Evolutionary conservation across 2,329 filamentous ascomycete genomes (phyloP), one percentile per base, ranked within the genome.

Genomic region (Fusarium subtropicale): DNA sequence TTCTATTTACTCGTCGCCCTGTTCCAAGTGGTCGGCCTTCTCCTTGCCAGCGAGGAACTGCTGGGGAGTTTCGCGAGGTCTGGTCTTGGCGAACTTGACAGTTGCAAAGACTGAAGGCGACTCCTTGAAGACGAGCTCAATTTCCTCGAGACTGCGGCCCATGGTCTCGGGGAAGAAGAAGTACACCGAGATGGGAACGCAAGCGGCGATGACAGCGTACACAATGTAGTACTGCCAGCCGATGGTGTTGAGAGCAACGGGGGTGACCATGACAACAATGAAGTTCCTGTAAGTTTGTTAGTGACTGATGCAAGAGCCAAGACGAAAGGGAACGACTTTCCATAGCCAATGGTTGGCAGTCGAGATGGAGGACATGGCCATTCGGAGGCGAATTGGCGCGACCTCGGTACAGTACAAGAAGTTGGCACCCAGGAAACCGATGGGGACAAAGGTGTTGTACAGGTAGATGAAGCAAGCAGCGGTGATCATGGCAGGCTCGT

Each of bases 371-470:
- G 81, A 81, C 48, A 82, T 82, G 69, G 82, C 81, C 16, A 81
- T 80, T 36, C 82, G 76, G 2, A 80, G 83, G 52, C 81, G 78
- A 22, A 84, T 78, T 1, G 83, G 82, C 65, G 86, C 86, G 45
- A 87, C 81, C 59, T 87, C 83, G 26, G 86, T 85, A 5, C 85
- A 82, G 68, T 85, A 86, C 71, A 87, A 74, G 86, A 88, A 90
- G 12, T 88, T 88, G 39, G 90, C 81, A 5, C 88, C 88, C 1
- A 90, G 76, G 83, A 87, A 90, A 9, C 87, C 88, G 0, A 88
- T 88, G 5, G 88, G 89, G 66, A 91, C 91, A 65, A 87, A 88
- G 3, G 87, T 87, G 74, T 91, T 91, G 78, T 90, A 92, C 5
- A 88, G 83, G 80, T 91, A 92, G 16, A 92, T 79, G 62, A 89